Base-by-base conservation (phyloP, 805 yeast genomes). In the Komagataella ulmi region DNA sequence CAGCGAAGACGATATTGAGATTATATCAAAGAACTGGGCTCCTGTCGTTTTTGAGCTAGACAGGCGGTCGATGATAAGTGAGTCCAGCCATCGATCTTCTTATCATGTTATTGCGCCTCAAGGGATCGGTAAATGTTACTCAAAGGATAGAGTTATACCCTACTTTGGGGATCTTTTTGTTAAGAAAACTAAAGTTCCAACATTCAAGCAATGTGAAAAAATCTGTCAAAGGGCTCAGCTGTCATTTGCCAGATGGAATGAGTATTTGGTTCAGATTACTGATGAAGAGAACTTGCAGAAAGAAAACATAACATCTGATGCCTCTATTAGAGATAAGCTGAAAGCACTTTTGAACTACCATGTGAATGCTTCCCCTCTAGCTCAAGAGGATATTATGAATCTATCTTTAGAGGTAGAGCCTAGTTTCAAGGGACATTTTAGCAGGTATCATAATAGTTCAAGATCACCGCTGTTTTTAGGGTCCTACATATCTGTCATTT, bases 1-100 rank as follows among this genome's bases (percentile, higher is more conserved):
- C 3, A 76, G 85, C 12, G 74, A 76, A 18, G 76, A 76, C 24
- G 71, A 77, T 48, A 65, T 86, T 50, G 80, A 77, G 52, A 68
- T 79, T 2, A 77, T 88, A 24, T 77, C 81, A 47, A 79, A 81
- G 50, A 95, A 86, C 58, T 91, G 97, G 97, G 87, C 93, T 0
- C 96, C 95, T 2, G 95, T 91, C 21, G 83, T 88, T 7, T 88
- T 86, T 67, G 97, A 90, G 61, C 72, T 91, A 43, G 95, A 88
- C 55, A 76, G 93, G 60, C 74, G 93, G 57, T 76, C 83, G 49
- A 72, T 85, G 64, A 71, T 77, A 18, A 73, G 79, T 47, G 77
- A 79, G 49, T 70, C 80, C 3, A 72, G 79, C 45, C 76, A 74
- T 51, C 76, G 80, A 64, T 74, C 76, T 50, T 80, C 83, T 24